A percentile compares a stretch with the other conserved stretches of the same genome.
phyloP scores from a whole-genome alignment of 106 monocot genomes.

The Vanilla planifolia region DNA sequence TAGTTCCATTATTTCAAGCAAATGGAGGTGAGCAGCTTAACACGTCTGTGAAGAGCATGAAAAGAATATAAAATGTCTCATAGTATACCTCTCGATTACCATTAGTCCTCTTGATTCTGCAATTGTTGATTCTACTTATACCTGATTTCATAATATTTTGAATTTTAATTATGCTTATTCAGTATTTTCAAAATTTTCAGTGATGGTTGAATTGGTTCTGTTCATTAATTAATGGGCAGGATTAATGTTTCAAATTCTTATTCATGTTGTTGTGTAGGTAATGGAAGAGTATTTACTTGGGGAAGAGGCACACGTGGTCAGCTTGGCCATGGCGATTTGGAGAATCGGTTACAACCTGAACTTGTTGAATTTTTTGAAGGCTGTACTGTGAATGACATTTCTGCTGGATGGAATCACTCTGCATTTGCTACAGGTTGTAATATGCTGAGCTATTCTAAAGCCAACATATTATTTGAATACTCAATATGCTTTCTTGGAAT shows the following conservation, averaged over 20 bases:
- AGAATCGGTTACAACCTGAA: constrained; percentile 38
- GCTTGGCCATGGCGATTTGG: constrained; percentile 64
- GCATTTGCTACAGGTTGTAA: constrained; percentile 66
- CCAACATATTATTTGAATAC: background rate
- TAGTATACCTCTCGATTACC: no score
- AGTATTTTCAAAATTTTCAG: background rate
- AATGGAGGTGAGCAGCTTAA: no score
- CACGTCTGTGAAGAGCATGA: no score
- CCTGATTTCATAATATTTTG: no score
- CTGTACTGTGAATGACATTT: constrained; percentile 34
- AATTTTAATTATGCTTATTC: background rate
- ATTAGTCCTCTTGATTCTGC: constrained; percentile 2
- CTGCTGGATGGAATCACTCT: constrained; percentile 93
- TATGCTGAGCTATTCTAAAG: no score
- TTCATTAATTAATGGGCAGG: no score
- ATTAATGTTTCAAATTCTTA: background rate
- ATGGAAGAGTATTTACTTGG: constrained; percentile 60
- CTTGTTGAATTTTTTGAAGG: constrained; percentile 36
- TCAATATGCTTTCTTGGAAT: background rate
- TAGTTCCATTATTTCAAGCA: no score
- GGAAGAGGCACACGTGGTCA: constrained; percentile 74
- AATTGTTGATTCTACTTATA: no score
- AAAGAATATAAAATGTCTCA: no score
- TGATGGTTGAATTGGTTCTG: background rate
- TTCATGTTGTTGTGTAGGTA: constrained; percentile 31